Evolutionary conservation across 2,329 filamentous ascomycete species (phyloP).

Genomic region (Xylariaceae sp.): DNA sequence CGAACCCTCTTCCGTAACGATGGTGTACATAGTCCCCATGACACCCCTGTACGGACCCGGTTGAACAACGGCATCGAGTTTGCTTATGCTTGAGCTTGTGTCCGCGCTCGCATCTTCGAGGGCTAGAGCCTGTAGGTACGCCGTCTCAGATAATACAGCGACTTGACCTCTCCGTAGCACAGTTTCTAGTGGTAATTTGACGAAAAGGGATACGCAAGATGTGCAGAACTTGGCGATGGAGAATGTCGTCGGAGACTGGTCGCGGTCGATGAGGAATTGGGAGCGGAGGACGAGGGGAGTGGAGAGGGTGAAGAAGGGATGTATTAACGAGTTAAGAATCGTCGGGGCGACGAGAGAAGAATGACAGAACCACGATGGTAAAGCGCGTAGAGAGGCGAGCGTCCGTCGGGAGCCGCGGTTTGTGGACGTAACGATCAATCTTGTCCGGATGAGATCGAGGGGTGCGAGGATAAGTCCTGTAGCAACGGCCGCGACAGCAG

Average conservation of each 20-base stretch:
- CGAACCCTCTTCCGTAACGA: conserved; percentile 77
- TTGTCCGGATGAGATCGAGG: conserved; percentile 84
- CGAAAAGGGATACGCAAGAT: conserved; percentile 73
- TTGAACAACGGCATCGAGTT: conserved; percentile 71
- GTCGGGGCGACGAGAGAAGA: conserved; percentile 74
- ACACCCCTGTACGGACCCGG: conserved; percentile 80
- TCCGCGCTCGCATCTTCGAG: too few species aligned
- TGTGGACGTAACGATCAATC: conserved; percentile 80
- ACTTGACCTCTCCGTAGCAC: conserved; percentile 86
- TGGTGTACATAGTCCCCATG: conserved; percentile 85
- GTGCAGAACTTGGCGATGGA: conserved; percentile 77
- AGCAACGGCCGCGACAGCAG: conserved; percentile 59
- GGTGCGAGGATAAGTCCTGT: conserved; percentile 81
- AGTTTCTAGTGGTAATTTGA: conserved; percentile 89
- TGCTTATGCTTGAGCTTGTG: too few species aligned
- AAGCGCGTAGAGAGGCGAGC: conserved; percentile 68
- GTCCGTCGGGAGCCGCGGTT: conserved; percentile 71
- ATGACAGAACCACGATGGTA: conserved; percentile 74
- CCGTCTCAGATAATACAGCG: conserved; percentile 57
- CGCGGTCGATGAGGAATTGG: conserved; percentile 77
- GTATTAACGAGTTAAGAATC: conserved; percentile 77
- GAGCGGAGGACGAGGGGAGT: conserved; percentile 82
- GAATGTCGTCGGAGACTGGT: conserved; percentile 77
- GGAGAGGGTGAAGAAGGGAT: conserved; percentile 76
- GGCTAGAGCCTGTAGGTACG: conserved; percentile 48